phyloP scores from a whole-genome alignment of 768 basidiomycete genomes.

The Boletus bicolor region DNA sequence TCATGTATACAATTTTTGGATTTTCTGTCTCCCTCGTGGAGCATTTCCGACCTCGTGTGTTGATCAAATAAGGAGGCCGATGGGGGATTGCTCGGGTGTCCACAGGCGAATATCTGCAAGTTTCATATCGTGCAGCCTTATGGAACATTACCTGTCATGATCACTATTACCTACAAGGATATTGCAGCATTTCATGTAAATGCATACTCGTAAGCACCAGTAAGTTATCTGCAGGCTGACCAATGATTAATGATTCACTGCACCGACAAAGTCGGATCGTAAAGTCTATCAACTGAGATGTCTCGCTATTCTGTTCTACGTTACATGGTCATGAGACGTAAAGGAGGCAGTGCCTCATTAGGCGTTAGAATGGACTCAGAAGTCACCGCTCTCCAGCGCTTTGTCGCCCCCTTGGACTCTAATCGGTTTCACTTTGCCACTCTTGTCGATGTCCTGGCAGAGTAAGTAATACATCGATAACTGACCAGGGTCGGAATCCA shows the following conservation, averaged over 20 bases:
- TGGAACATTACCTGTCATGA: neutral
- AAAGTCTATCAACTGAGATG: neutral
- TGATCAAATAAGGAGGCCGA: neutral
- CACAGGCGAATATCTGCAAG: neutral
- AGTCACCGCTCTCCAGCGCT: neutral
- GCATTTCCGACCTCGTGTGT: neutral
- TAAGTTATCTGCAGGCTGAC: neutral
- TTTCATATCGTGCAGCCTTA: neutral
- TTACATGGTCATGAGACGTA: neutral
- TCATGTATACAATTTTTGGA: constrained; percentile 16
- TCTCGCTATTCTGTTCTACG: neutral
- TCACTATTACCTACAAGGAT: neutral
- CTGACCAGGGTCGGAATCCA: neutral
- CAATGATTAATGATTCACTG: neutral
- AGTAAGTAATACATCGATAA: constrained; percentile 16
- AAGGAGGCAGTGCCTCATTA: neutral
- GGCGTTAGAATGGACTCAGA: neutral
- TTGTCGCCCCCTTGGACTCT: neutral
- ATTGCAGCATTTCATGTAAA: neutral
- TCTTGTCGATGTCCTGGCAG: constrained; percentile 26
- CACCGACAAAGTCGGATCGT: neutral
- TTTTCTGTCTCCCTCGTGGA: constrained; percentile 17
- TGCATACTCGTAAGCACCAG: neutral
- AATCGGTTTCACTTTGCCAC: neutral
- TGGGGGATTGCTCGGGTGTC: neutral